phyloP scores from a whole-genome alignment of 495 filamentous ascomycete genomes.

The Neurospora sp. region DNA sequence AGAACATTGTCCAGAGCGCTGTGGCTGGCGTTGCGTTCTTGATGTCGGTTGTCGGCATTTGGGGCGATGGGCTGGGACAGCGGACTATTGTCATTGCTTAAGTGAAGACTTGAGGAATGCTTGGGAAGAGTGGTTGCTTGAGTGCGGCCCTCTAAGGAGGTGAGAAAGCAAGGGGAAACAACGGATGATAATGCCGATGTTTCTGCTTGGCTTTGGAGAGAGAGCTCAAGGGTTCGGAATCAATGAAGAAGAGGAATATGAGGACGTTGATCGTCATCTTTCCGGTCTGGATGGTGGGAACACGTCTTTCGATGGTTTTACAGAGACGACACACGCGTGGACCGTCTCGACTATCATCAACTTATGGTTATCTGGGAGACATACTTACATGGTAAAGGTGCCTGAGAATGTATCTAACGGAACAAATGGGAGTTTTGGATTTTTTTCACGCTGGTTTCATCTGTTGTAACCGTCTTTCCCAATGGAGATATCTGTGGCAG shows the following conservation, averaged over 20 bases:
- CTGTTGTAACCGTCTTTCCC: neutral
- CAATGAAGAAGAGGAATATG: neutral
- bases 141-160: neutral
- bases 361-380: neutral
- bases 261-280: conserved; percentile 2
- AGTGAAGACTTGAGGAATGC: neutral
- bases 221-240: neutral
- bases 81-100: neutral
- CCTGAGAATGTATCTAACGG: conserved; percentile 9
- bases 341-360: neutral
- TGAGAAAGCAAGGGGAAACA: neutral
- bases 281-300: neutral
- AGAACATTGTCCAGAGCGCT: conserved; percentile 49
- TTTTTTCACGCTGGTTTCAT: neutral
- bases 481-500: neutral
- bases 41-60: conserved; percentile 74
- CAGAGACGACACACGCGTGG: neutral
- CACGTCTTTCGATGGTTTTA: neutral
- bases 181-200: neutral
- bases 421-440: conserved; percentile 1
- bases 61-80: conserved; percentile 60
- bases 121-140: neutral
- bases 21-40: conserved; percentile 58
- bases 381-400: neutral
- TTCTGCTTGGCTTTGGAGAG: neutral